Percentiles rank a stretch among this genome's conserved stretches.
Evolutionary conservation across 345 rosid genomes (phyloP).

Genomic region (Clausena lansium): DNA sequence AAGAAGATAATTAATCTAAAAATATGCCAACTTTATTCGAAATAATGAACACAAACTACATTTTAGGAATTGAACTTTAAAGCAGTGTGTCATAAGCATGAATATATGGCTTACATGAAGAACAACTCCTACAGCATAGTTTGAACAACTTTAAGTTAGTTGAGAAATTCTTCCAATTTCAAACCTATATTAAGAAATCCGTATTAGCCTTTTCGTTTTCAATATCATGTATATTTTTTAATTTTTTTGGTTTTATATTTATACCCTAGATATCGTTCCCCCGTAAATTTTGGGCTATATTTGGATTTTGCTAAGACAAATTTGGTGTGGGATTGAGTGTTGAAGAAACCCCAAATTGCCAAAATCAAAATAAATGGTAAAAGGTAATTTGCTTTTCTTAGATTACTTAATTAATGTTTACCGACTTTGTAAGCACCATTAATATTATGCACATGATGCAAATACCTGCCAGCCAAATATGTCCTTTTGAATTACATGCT

Average conservation of each 20-base stretch:
- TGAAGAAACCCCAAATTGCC: neutral
- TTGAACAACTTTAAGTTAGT: neutral
- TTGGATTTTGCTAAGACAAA: neutral
- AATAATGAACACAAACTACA: neutral
- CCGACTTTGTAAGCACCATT: constrained; percentile 15
- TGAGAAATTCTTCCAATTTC: neutral
- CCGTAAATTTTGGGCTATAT: neutral
- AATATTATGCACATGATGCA: constrained; percentile 17
- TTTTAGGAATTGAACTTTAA: neutral
- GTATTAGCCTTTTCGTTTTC: neutral
- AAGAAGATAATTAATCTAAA: neutral
- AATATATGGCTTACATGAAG: neutral
- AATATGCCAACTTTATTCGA: neutral
- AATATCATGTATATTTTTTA: neutral
- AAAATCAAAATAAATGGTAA: neutral
- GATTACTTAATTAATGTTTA: constrained; percentile 5
- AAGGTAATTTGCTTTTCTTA: neutral
- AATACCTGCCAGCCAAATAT: constrained; percentile 19
- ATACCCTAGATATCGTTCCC: neutral
- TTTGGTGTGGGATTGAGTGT: neutral
- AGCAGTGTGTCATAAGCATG: neutral
- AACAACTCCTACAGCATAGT: neutral
- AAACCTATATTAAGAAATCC: constrained; percentile 1
- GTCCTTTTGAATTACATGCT: constrained; percentile 2
- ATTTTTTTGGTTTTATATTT: neutral